Evolutionary conservation across 345 rosid genomes (phyloP), one percentile per base, ranked within the genome.

Genomic region (Bruguiera parviflora): DNA sequence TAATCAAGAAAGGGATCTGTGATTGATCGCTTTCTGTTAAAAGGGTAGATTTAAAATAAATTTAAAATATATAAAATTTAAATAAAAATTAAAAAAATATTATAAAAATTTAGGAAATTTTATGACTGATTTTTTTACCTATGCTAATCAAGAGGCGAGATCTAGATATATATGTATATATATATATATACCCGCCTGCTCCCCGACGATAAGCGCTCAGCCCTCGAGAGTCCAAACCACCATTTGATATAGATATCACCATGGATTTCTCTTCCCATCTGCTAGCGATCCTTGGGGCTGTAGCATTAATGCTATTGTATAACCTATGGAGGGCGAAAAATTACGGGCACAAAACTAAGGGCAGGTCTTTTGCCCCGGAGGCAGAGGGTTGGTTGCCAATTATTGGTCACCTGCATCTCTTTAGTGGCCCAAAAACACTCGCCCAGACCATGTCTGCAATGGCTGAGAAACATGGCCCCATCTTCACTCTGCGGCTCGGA

Each of bases 401-500:
- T 31, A 20, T 75, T 51, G 79, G 79, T 25, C 79, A 75, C 66
- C 67, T 70, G 6, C 79, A 75, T 43, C 63, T 60, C 3, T 51
- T 70, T 2, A 47, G 67, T 15, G 18, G 55, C 19, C 35, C 65
- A n/a, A 75, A 24, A n/a, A 75, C 74, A 3, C 59, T 75, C 19
- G 79, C 79, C 46, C 66, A 69, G 53, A 15, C 79, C 56, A 19
- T 70, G 19, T 71, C 27, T 15, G 63, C 70, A 20, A 67, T 70
- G 37, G 65, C 79, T 15, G 79, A 75, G 32, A 56, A 52, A 16
- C 46, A 65, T 16, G 79, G 79, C 21, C 74, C 79, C 13, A 65
- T 75, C 64, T 75, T 75, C 79, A 64, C 66, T 8, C 7, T 75
- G 20, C n/a, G 74, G 46, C 67, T 75, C 9, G 79, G 79, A 25